Evolutionary conservation across 2,329 filamentous ascomycete species (phyloP).

Genomic region (Emmonsia crescens): DNA sequence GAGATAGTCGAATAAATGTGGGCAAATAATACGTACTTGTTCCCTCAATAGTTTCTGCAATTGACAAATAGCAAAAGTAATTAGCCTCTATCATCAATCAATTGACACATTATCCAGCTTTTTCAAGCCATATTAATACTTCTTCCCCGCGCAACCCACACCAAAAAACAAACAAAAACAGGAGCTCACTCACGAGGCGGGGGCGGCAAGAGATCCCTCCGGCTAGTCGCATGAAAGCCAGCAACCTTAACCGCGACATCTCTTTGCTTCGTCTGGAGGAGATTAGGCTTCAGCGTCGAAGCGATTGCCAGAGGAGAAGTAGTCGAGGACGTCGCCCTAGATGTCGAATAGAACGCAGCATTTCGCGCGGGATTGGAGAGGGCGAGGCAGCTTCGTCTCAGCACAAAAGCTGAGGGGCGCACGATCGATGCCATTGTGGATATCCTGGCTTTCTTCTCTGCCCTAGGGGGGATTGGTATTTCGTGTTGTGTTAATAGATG

Average conservation of each 20-base stretch:
- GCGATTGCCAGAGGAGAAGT: constrained; percentile 11
- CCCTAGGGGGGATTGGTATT: not conserved
- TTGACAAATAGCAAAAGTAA: constrained; percentile 12
- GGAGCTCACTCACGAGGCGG: constrained; percentile 59
- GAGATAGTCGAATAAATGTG: too few relatives aligned
- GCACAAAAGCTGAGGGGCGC: constrained; percentile 26
- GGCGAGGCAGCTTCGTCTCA: constrained; percentile 27
- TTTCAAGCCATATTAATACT: too few relatives aligned
- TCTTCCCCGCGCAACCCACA: constrained; percentile 3
- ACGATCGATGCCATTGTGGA: constrained; percentile 30
- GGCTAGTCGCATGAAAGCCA: constrained; percentile 76
- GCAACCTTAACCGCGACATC: constrained; percentile 46
- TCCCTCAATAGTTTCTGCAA: constrained; percentile 61
- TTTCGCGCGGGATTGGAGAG: constrained; percentile 21
- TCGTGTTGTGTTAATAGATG: too few relatives aligned
- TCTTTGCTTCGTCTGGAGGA: constrained; percentile 23
- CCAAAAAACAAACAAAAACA: not conserved
- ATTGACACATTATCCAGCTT: not conserved
- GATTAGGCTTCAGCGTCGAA: constrained; percentile 10
- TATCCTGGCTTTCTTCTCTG: not conserved
- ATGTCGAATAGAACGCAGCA: constrained; percentile 15
- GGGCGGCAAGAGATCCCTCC: constrained; percentile 66
- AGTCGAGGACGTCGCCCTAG: constrained; percentile 4
- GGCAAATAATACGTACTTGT: constrained; percentile 46
- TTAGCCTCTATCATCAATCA: constrained; percentile 33